Conservation (phyloP, 1,139 yeast species). For the Taphrina deformans region DNA sequence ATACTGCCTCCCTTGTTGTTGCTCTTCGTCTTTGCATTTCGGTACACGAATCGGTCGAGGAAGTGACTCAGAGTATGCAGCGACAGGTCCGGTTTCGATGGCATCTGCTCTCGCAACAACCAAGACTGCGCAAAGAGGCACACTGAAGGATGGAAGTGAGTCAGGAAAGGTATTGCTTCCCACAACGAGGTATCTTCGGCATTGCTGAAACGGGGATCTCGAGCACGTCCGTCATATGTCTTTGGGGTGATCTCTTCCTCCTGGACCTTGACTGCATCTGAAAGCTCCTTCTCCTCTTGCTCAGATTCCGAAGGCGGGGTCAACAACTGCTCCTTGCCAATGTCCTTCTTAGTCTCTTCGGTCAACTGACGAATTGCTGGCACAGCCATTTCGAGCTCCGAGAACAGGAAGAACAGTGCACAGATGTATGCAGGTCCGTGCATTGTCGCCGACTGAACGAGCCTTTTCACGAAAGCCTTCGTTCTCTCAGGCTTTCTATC, state of each 20-base stretch:
- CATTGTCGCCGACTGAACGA: constrained; percentile 79
- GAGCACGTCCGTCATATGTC: constrained; percentile 75
- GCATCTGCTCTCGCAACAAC: constrained; percentile 52
- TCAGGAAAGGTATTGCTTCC: constrained; percentile 69
- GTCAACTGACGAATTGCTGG: constrained; percentile 56
- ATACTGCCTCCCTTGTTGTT: constrained; percentile 67
- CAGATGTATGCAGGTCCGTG: constrained; percentile 59
- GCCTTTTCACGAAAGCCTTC: constrained; percentile 86
- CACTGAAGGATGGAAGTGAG: constrained; percentile 92
- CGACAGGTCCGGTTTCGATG: constrained; percentile 78
- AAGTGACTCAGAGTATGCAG: constrained; percentile 84
- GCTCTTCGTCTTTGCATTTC: constrained; percentile 80
- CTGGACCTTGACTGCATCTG: neutral
- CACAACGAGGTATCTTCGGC: constrained; percentile 80
- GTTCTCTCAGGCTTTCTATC: constrained; percentile 69
- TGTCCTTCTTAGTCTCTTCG: constrained; percentile 43
- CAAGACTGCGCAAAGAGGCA: constrained; percentile 70
- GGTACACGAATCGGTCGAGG: constrained; percentile 91
- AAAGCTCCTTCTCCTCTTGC: constrained; percentile 44
- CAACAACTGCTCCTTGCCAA: constrained; percentile 40
- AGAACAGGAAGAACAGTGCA: constrained; percentile 80
- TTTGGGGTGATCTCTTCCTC: neutral
- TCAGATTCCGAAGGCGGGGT: constrained; percentile 46
- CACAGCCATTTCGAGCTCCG: constrained; percentile 60
- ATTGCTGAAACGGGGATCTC: constrained; percentile 87